Conservation (phyloP, 352 stramenopile species). For the Globisporangium acanthophoron region DNA sequence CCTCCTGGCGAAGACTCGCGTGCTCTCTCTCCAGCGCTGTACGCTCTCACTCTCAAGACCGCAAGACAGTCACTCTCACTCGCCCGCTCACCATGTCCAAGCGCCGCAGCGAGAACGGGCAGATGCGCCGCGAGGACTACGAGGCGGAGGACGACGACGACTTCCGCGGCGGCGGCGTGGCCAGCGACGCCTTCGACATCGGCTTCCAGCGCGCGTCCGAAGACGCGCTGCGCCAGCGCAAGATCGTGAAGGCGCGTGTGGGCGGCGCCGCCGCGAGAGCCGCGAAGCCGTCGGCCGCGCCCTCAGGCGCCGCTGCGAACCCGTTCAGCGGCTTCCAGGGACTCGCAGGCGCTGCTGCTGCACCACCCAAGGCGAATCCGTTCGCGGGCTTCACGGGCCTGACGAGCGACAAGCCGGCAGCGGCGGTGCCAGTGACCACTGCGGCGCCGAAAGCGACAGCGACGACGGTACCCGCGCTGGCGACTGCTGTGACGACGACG, state of each 20-base stretch:
- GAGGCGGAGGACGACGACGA: slow-evolving; percentile 41
- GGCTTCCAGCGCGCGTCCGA: slow-evolving; percentile 74
- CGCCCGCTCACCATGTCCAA: slow-evolving; percentile 49
- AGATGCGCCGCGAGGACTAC: slow-evolving; percentile 85
- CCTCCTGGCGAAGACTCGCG: no score
- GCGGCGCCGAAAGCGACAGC: slow-evolving; percentile 3
- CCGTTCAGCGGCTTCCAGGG: slow-evolving; percentile 46
- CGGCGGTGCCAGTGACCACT: neutral
- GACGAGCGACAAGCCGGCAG: slow-evolving; percentile 14
- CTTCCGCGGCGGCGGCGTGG: slow-evolving; percentile 18
- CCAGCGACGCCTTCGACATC: slow-evolving; percentile 40
- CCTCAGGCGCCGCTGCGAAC: slow-evolving; percentile 17
- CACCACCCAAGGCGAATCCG: slow-evolving; percentile 31
- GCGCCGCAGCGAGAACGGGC: slow-evolving; percentile 79
- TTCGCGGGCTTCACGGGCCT: slow-evolving; percentile 68
- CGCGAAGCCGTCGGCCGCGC: slow-evolving; percentile 7
- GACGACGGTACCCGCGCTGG: neutral
- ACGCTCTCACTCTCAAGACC: neutral
- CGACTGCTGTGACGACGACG: neutral
- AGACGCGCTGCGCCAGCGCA: slow-evolving; percentile 58
- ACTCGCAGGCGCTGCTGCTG: slow-evolving; percentile 19
- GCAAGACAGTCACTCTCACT: no score
- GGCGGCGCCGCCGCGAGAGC: slow-evolving; percentile 13
- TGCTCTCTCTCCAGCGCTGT: no score
- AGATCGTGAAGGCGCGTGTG: slow-evolving; percentile 72